These are phyloP conservation scores for Agrocybe pediades DNA, from an alignment of 768 basidiomycete genomes.

Conservation along the genomic window DNA sequence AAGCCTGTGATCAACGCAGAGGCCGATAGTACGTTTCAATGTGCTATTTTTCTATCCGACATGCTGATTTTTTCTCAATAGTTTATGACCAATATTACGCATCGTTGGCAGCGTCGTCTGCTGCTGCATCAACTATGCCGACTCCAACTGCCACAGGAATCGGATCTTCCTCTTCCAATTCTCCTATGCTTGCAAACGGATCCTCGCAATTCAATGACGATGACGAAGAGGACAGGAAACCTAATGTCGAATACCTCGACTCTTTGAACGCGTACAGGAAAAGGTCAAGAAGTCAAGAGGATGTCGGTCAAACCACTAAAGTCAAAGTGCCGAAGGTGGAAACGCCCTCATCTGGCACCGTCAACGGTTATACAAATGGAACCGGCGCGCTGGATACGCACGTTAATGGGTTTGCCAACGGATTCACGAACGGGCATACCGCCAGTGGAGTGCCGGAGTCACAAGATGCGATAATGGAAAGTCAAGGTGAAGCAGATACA, in stretches of 20 bases:
- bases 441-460: slow-evolving; percentile 2
- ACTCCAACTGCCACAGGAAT: slow-evolving; percentile 59
- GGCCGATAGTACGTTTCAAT: slow-evolving; percentile 58
- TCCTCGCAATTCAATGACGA: slow-evolving; percentile 18
- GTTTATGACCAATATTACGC: slow-evolving; percentile 87
- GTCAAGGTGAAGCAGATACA: slow-evolving; percentile 19
- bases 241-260: slow-evolving; percentile 65
- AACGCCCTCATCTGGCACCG: slow-evolving; percentile 10
- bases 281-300: slow-evolving; percentile 68
- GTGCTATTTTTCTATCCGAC: neutral
- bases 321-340: slow-evolving; percentile 41
- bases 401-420: slow-evolving; percentile 10
- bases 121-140: slow-evolving; percentile 56
- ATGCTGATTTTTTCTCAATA: slow-evolving; percentile 23
- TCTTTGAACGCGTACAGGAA: slow-evolving; percentile 74
- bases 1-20: slow-evolving; percentile 56
- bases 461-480: slow-evolving; percentile 22
- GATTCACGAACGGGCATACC: slow-evolving; percentile 9
- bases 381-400: slow-evolving; percentile 8
- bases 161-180: slow-evolving; percentile 39
- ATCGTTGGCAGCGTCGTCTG: slow-evolving; percentile 61
- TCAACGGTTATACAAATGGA: slow-evolving; percentile 15
- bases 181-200: slow-evolving; percentile 44
- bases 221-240: slow-evolving; percentile 72
- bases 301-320: slow-evolving; percentile 48